A percentile compares a stretch with the other conserved stretches of the same genome.
phyloP scores from a whole-genome alignment of 2,329 filamentous ascomycete genomes.

The Fusarium torreyae region DNA sequence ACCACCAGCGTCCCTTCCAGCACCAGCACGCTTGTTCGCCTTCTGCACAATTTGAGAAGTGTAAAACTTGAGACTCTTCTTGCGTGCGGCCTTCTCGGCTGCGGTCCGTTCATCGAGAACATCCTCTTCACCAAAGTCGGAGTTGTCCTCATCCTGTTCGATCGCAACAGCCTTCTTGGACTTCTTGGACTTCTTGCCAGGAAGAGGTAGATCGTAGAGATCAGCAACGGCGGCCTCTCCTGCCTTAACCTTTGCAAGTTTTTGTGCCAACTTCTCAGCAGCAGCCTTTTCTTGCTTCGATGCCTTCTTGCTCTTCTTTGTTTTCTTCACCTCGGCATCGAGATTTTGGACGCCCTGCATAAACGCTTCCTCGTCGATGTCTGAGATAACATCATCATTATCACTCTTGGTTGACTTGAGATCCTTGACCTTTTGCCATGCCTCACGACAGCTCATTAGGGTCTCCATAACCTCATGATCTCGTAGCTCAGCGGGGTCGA shows the following conservation, averaged over 20 bases:
- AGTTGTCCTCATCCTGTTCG: constrained; percentile 73
- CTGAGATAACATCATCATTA: constrained; percentile 51
- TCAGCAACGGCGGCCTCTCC: constrained; percentile 80
- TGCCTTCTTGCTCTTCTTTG: constrained; percentile 50
- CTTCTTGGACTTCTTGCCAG: constrained; percentile 63
- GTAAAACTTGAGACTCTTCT: constrained; percentile 96
- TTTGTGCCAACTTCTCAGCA: constrained; percentile 59
- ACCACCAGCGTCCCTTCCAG: constrained; percentile 81
- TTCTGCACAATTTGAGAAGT: constrained; percentile 98
- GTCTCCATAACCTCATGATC: constrained; percentile 94
- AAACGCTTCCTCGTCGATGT: constrained; percentile 46
- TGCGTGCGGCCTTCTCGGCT: constrained; percentile 88
- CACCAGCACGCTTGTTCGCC: constrained; percentile 84
- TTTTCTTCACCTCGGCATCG: constrained; percentile 48
- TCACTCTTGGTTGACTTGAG: constrained; percentile 66
- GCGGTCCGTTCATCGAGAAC: constrained; percentile 82
- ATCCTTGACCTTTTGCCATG: constrained; percentile 83
- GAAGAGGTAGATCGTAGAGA: constrained; percentile 73
- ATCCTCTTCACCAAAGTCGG: constrained; percentile 95
- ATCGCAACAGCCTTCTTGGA: constrained; percentile 52
- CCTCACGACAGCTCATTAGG: constrained; percentile 81
- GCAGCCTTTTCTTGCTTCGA: constrained; percentile 56
- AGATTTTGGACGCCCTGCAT: constrained; percentile 44
- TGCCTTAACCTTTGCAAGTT: constrained; percentile 67
- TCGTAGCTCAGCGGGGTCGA: constrained; percentile 84